Percentiles rank a stretch among this genome's conserved stretches.
Evolutionary conservation across 768 basidiomycete species (phyloP).

Genomic region (Amylocystis lapponica): DNA sequence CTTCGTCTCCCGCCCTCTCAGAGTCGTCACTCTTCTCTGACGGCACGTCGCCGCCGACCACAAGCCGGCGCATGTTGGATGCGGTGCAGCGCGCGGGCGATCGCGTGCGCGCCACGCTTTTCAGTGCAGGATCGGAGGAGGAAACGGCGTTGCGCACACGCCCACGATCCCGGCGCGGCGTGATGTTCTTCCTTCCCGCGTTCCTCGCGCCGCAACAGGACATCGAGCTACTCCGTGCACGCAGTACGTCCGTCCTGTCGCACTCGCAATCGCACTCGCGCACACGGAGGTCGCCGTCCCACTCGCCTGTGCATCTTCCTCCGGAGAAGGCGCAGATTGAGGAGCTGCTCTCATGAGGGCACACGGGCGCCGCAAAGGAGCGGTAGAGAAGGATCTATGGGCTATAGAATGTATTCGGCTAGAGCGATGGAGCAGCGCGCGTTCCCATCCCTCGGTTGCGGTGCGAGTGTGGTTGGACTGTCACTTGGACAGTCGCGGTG

Average conservation of each 20-base stretch:
- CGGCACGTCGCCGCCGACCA: conserved; percentile 37
- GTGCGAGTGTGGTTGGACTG: no score
- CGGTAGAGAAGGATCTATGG: no score
- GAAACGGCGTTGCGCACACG: conserved; percentile 43
- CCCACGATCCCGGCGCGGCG: conserved; percentile 44
- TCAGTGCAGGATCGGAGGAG: conserved; percentile 34
- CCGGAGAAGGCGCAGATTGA: conserved; percentile 48
- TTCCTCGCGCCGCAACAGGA: conserved; percentile 52
- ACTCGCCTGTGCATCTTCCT: conserved; percentile 15
- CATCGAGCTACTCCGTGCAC: conserved; percentile 21
- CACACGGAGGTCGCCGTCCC: conserved; percentile 2
- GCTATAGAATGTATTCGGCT: no score
- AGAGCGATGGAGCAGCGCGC: no score
- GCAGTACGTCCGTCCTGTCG: conserved; percentile 23
- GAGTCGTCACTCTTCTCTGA: conserved; percentile 39
- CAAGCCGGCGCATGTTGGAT: conserved; percentile 40
- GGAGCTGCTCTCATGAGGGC: no score
- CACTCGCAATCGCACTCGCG: conserved; percentile 21
- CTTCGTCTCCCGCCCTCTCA: conserved; percentile 51
- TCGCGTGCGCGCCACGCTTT: conserved; percentile 47
- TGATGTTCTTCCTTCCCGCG: conserved; percentile 79
- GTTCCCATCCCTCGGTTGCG: no score
- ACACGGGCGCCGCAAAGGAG: no score
- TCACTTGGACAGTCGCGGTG: no score
- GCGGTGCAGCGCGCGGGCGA: conserved; percentile 52